These are phyloP conservation scores for Mrakia gelida DNA, from an alignment of 768 basidiomycete species.

Conservation along the genomic window DNA sequence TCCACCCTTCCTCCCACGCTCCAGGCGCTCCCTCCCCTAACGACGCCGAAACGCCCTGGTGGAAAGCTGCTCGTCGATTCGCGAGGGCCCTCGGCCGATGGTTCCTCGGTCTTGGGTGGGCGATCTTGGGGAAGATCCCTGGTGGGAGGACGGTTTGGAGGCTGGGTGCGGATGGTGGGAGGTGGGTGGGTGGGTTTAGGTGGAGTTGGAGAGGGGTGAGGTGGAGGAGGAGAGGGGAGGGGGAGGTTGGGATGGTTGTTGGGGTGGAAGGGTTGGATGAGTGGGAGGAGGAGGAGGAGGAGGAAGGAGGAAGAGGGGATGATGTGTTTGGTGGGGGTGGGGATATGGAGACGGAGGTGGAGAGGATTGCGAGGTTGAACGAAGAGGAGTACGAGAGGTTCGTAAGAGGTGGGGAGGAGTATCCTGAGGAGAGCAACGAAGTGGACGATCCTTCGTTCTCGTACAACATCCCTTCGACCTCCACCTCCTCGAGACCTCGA, in stretches of 20 bases:
- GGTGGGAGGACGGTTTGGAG: background rate
- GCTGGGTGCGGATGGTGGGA: background rate
- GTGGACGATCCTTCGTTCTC: slow-evolving; percentile 21
- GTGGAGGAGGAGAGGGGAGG: background rate
- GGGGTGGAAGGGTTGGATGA: background rate
- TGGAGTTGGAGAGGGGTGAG: slow-evolving; percentile 8
- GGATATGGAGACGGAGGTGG: background rate
- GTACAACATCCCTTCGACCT: background rate
- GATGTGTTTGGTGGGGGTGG: no score
- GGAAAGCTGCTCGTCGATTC: slow-evolving; percentile 5
- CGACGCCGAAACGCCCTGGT: background rate
- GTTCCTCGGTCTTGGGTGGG: background rate
- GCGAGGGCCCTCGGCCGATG: background rate
- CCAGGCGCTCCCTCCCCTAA: background rate
- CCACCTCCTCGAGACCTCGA: background rate
- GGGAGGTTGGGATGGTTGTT: background rate
- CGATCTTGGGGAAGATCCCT: background rate
- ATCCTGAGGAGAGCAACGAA: background rate
- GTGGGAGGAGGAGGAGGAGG: background rate
- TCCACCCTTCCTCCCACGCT: slow-evolving; percentile 4
- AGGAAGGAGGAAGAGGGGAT: background rate
- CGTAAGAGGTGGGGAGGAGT: background rate
- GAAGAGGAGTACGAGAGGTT: background rate
- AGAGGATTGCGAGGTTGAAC: background rate
- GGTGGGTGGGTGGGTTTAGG: background rate